These are phyloP conservation scores for Cladobotryum protrusum DNA, from an alignment of 2,329 filamentous ascomycete genomes.

Conservation along the genomic window DNA sequence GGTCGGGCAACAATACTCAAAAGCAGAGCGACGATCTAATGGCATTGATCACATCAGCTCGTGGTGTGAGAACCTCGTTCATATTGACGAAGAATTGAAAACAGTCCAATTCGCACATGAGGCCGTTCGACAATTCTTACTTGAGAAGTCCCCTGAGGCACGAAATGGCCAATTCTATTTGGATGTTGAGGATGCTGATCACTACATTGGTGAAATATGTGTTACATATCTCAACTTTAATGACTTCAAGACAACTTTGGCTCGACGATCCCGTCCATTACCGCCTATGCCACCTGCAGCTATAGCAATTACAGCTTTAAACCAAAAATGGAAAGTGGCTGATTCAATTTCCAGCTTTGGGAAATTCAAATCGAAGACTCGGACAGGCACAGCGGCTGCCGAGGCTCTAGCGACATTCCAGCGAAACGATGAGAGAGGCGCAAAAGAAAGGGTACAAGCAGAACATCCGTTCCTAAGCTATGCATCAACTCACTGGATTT, in stretches of 20 bases:
- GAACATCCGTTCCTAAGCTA: conserved; percentile 11
- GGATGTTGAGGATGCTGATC: conserved; percentile 20
- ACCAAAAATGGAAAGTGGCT: background rate
- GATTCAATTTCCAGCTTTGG: background rate
- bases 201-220: conserved; percentile 29
- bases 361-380: background rate
- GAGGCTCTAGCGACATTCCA: background rate
- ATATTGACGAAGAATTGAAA: conserved; percentile 24
- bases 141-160: background rate
- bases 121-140: conserved; percentile 26
- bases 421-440: background rate
- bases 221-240: conserved; percentile 34
- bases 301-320: background rate
- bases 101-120: conserved; percentile 29
- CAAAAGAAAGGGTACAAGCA: background rate
- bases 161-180: conserved; percentile 14
- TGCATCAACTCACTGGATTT: conserved; percentile 9
- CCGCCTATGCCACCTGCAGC: background rate
- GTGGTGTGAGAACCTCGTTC: conserved; percentile 30
- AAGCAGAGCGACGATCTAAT: conserved; percentile 20
- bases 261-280: background rate
- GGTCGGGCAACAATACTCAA: conserved; percentile 19
- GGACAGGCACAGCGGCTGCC: background rate
- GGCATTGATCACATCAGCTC: conserved; percentile 20
- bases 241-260: conserved; percentile 30